These are phyloP conservation scores for Plasmodium vinckei DNA, from an alignment of 169 alveolate genomes.

Conservation along the genomic window DNA sequence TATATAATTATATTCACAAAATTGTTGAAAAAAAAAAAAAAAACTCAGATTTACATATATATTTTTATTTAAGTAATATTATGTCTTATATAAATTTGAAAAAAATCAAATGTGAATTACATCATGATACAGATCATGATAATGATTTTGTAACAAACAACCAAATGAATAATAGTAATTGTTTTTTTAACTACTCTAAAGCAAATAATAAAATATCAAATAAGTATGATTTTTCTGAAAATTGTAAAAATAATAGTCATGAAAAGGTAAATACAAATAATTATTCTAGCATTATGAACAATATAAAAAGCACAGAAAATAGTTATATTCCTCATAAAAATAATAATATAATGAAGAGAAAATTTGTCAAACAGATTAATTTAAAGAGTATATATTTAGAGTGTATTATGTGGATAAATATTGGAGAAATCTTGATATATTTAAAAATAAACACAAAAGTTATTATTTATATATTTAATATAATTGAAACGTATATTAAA, in stretches of 20 bases:
- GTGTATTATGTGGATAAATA: slow-evolving; percentile 50
- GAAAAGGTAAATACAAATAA: not conserved
- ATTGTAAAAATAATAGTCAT: not conserved
- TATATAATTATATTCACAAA: slow-evolving; percentile 31
- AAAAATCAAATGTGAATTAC: slow-evolving; percentile 59
- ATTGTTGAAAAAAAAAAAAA: slow-evolving; percentile 14
- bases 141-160: not conserved
- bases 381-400: slow-evolving; percentile 38
- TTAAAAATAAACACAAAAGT: slow-evolving; percentile 43
- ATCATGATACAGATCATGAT: slow-evolving; percentile 8
- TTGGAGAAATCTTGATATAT: slow-evolving; percentile 58
- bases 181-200: slow-evolving; percentile 40
- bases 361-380: slow-evolving; percentile 1
- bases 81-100: slow-evolving; percentile 32
- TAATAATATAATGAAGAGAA: slow-evolving; percentile 2
- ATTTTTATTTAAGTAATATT: slow-evolving; percentile 44
- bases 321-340: not conserved
- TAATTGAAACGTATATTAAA: slow-evolving; percentile 47
- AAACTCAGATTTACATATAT: slow-evolving; percentile 35
- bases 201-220: slow-evolving; percentile 7
- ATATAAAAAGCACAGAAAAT: not conserved
- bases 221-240: slow-evolving; percentile 17
- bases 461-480: slow-evolving; percentile 27
- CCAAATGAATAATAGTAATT: slow-evolving; percentile 7
- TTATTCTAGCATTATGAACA: not conserved